Evolutionary conservation across 164 flowering plant species (phyloP).

Genomic region (Liriodendron chinense): DNA sequence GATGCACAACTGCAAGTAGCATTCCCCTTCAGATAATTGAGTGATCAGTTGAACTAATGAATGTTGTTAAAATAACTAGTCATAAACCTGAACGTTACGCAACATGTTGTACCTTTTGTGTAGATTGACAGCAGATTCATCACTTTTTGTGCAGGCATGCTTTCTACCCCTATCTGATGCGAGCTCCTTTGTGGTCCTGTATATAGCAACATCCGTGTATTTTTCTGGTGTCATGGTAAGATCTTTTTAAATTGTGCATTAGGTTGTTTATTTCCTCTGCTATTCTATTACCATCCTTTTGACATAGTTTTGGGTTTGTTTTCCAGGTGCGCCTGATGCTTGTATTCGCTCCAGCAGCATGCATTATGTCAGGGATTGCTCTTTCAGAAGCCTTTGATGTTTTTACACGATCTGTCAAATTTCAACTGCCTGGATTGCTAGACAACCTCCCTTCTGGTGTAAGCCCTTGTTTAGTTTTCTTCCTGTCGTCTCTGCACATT

Average conservation of each 20-base stretch:
- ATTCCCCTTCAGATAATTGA: no score
- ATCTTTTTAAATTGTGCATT: slow-evolving; percentile 1
- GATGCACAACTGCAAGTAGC: no score
- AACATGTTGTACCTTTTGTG: neutral
- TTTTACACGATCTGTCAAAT: slow-evolving; percentile 83
- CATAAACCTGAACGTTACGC: neutral
- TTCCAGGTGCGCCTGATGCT: slow-evolving; percentile 96
- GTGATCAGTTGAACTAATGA: no score
- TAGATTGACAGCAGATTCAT: slow-evolving; percentile 1
- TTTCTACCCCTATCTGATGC: slow-evolving; percentile 94
- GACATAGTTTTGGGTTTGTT: slow-evolving; percentile 11
- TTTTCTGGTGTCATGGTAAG: slow-evolving; percentile 99
- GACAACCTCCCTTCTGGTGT: slow-evolving; percentile 39
- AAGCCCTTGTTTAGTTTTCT: slow-evolving; percentile 24
- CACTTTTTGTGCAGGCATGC: slow-evolving; percentile 58
- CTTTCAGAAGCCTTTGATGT: slow-evolving; percentile 91
- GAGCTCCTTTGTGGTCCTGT: slow-evolving; percentile 92
- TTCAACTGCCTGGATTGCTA: slow-evolving; percentile 48
- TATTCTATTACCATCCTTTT: neutral
- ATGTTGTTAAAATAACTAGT: neutral
- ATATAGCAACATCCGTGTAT: slow-evolving; percentile 90
- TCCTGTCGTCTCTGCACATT: slow-evolving; percentile 2
- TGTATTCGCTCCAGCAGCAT: slow-evolving; percentile 98
- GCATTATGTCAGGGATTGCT: slow-evolving; percentile 97
- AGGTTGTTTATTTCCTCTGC: neutral